These are phyloP conservation scores for Bipolaris oryzae DNA, from an alignment of 2,329 filamentous ascomycete species.

Conservation along the genomic window DNA sequence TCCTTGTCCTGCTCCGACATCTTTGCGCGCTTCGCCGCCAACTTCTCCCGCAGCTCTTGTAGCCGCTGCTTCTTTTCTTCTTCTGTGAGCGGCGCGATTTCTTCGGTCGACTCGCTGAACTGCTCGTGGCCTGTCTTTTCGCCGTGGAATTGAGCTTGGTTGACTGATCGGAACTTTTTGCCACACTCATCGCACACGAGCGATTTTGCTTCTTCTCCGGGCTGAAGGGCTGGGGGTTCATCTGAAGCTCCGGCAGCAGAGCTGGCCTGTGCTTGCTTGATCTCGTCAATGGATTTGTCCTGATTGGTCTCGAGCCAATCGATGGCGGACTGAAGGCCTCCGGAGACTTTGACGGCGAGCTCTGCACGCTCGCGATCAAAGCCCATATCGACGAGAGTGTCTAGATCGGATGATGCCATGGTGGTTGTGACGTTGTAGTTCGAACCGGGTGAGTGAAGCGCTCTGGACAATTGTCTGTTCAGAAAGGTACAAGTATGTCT, in stretches of 20 bases:
- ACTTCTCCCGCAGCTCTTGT: slow-evolving; percentile 72
- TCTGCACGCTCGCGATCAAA: slow-evolving; percentile 84
- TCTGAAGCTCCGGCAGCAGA: slow-evolving; percentile 46
- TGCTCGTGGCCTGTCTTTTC: slow-evolving; percentile 88
- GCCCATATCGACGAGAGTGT: slow-evolving; percentile 69
- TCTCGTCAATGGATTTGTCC: slow-evolving; percentile 83
- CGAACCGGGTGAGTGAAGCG: slow-evolving; percentile 10
- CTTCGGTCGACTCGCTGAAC: slow-evolving; percentile 92
- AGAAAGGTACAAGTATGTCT: slow-evolving; percentile 4
- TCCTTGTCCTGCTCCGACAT: slow-evolving; percentile 77
- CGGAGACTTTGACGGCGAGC: slow-evolving; percentile 82
- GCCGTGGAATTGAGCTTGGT: slow-evolving; percentile 87
- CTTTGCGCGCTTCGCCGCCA: slow-evolving; percentile 73
- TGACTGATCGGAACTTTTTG: slow-evolving; percentile 83
- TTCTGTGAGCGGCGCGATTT: slow-evolving; percentile 86
- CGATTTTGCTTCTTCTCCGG: slow-evolving; percentile 75
- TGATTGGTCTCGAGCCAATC: slow-evolving; percentile 95
- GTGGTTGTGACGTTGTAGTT: slow-evolving; percentile 19
- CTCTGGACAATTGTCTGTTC: not conserved
- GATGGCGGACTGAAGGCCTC: slow-evolving; percentile 82
- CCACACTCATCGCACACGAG: slow-evolving; percentile 94
- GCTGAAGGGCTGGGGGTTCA: slow-evolving; percentile 69
- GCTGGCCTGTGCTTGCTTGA: slow-evolving; percentile 59
- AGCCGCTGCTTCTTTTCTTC: slow-evolving; percentile 87
- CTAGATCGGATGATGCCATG: slow-evolving; percentile 62